Evolutionary conservation across 139 green algal genomes (phyloP), one percentile per base, ranked within the genome.

Genomic region (Micractinium conductrix): DNA sequence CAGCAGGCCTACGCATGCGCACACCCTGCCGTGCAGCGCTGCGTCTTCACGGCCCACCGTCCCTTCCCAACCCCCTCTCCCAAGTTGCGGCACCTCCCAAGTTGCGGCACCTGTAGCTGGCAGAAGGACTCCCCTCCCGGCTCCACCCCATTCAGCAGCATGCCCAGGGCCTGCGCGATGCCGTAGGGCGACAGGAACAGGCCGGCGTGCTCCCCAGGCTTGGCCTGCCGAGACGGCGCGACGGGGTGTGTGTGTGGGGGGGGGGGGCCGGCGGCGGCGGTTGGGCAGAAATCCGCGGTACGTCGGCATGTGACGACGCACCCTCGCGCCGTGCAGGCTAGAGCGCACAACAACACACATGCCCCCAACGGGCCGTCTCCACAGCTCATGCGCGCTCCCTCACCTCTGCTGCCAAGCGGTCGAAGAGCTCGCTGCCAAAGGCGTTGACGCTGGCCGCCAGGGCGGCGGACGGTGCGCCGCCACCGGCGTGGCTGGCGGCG

Each of bases 101-200:
- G n/a, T 71, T 58, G 63, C 35, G 10, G 42, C 28, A 58, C 70
- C 55, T 72, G 76, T 40, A 89, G 71, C 43, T 87, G 67, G 16
- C 35, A n/a, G 58, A 85, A 80, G 10, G 86, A 84, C 8, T 63
- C 33, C 14, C 79, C 68, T 2, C 86, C 86, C 8, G 62, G 55
- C 79, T 80, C 44, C 30, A 50, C 79, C 12, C 80, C 86, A 42
- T 85, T 79, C 26, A 89, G 55, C n/a, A 89, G 58, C 86, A 89
- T 89, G 43, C 26, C 79, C 70, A 89, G 55, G 37, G 86, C 86
- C 14, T 84, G 86, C 17, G 72, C 80, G 2, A 89, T 68, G 58
- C 86, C 80, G 19, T 62, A 87, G 53, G 86, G 86, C 1, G 79
- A 86, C 58, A 89, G 35, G n/a, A 89, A 87, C n/a, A 65, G 22